phyloP scores from a whole-genome alignment of 2,329 filamentous ascomycete genomes.

The Aspergillus arachidicola region DNA sequence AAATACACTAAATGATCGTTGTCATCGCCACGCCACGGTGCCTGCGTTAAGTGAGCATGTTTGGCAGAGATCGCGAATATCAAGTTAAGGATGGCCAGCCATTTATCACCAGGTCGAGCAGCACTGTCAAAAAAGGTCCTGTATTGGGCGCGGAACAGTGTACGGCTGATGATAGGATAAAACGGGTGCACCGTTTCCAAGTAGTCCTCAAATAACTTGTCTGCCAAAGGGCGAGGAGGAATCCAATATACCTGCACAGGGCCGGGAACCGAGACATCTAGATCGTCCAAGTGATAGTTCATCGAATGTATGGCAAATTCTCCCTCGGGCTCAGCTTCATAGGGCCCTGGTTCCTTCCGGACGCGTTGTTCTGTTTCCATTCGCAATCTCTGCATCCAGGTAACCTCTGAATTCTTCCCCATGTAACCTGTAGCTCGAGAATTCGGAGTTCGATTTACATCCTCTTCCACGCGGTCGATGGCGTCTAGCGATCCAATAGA shows the following conservation, averaged over 20 bases:
- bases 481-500: conserved; percentile 48
- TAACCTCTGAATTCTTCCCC: conserved; percentile 51
- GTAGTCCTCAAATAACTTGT: conserved; percentile 47
- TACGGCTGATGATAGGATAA: conserved; percentile 48
- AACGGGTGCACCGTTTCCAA: conserved; percentile 46
- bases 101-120: conserved; percentile 41
- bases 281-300: conserved; percentile 49
- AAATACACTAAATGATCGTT: conserved; percentile 49
- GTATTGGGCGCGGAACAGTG: conserved; percentile 45
- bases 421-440: conserved; percentile 46
- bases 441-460: conserved; percentile 42
- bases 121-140: conserved; percentile 40
- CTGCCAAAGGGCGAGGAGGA: conserved; percentile 43
- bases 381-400: conserved; percentile 48
- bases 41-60: conserved; percentile 46
- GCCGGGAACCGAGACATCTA: conserved; percentile 43
- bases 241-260: conserved; percentile 46
- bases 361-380: conserved; percentile 40
- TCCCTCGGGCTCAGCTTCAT: conserved; percentile 34
- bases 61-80: conserved; percentile 50
- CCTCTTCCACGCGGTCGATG: conserved; percentile 50
- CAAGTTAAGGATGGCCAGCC: conserved; percentile 50
- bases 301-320: conserved; percentile 37
- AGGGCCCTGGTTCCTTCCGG: conserved; percentile 29
- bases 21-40: conserved; percentile 45